A percentile compares a stretch with the other conserved stretches of the same genome.
phyloP scores from a whole-genome alignment of 805 yeast species.

The Limtongozyma cylindracea region DNA sequence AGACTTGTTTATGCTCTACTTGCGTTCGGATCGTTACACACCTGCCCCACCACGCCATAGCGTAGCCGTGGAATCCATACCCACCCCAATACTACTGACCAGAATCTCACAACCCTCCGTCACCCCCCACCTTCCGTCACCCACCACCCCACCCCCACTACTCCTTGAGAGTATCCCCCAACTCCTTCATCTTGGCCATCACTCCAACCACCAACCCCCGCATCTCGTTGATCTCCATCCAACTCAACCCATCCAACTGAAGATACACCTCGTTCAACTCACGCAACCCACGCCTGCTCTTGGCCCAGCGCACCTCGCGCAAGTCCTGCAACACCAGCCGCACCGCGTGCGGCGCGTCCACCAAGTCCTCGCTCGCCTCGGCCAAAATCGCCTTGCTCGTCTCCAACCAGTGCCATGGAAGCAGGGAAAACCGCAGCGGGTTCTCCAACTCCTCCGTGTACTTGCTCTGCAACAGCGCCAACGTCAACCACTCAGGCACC shows the following conservation, averaged over 20 bases:
- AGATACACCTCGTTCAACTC: conserved; percentile 65
- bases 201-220: conserved; percentile 60
- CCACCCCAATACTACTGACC: no score
- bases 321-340: conserved; percentile 58
- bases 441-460: conserved; percentile 42
- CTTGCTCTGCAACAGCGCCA: conserved; percentile 21
- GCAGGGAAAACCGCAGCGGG: conserved; percentile 30
- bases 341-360: conserved; percentile 45
- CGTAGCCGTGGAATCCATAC: no score
- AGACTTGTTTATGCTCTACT: no score
- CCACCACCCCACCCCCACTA: no score
- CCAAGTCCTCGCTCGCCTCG: conserved; percentile 55
- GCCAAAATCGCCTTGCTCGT: conserved; percentile 41
- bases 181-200: no score
- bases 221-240: conserved; percentile 71
- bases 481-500: conserved; percentile 65
- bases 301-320: conserved; percentile 59
- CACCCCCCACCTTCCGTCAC: no score
- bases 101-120: no score
- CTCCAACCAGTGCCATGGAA: conserved; percentile 86
- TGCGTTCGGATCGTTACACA: no score
- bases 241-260: conserved; percentile 57
- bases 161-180: no score
- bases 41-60: no score
- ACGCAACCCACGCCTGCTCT: conserved; percentile 56